Base-by-base conservation (phyloP, 2,329 filamentous ascomycete genomes). In the Graphilbum ipis-grandicollis region DNA sequence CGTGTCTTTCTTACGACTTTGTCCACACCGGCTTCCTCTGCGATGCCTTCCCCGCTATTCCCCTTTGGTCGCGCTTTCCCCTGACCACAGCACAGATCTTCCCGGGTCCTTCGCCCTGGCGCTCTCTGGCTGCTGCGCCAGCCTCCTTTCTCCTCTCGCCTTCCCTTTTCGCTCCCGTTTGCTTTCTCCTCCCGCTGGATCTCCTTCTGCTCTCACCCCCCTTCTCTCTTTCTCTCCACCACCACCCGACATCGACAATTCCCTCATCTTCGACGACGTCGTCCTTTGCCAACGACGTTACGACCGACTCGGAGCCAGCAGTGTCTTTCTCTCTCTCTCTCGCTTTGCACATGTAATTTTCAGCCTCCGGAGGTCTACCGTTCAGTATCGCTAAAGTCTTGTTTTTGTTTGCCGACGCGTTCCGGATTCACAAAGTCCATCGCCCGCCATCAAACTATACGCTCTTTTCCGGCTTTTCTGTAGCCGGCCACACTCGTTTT, bases 221-320 rank as follows among this genome's bases (percentile, higher is more conserved):
- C 40, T 39, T 35, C 35, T 17, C 26, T 33, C 17, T 34, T 23
- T 32, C 45, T 39, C 36, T 35, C 41, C 39, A 42, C 41, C 42
- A 44, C 40, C 47, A 45, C 45, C 47, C 41, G 42, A 48, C 49
- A 49, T 47, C 44, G 50, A 47, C 44, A 46, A 49, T 31, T 19
- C 29, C 34, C 37, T 31, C 37, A 39, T 40, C 43, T 41, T 42
- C 42, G 45, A 42, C 43, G 44, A 43, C 45, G 43, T 42, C 41
- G 40, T 42, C 42, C 41, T 21, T 44, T 43, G 42, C 39, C 41
- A 47, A 44, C 44, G 42, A 44, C 41, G 36, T 41, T 45, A 48
- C 49, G 50, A 50, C 43, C 43, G 43, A 41, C 39, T 43, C 39
- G 44, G 40, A 47, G 46, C 44, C 45, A 31, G 31, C 36, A 32